Percentiles rank a stretch among this genome's conserved stretches.
Conservation (phyloP, 768 basidiomycete species). For the Lactarius hatsudake region DNA sequence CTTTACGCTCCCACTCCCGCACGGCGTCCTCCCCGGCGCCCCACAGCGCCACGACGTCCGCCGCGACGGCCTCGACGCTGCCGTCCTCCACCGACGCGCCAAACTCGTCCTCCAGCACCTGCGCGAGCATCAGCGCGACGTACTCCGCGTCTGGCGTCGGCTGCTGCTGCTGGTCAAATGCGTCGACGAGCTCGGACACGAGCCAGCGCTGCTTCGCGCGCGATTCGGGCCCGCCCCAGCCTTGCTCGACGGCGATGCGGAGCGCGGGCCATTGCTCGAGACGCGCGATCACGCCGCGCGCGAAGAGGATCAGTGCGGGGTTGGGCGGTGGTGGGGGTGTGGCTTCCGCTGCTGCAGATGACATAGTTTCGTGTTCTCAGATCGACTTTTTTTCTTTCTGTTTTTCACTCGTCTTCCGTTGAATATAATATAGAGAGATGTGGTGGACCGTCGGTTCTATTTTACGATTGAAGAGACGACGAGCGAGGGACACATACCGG, state of each 20-base stretch:
- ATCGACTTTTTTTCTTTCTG: background rate
- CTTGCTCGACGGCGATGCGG: conserved; percentile 78
- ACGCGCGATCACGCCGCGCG: conserved; percentile 80
- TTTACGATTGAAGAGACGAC: background rate
- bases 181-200: conserved; percentile 74
- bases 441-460: background rate
- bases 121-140: conserved; percentile 76
- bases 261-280: conserved; percentile 84
- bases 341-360: background rate
- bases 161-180: conserved; percentile 48
- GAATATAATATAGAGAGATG: background rate
- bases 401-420: background rate
- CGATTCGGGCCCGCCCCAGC: conserved; percentile 81
- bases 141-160: conserved; percentile 61
- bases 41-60: conserved; percentile 71
- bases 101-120: conserved; percentile 87
- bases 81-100: conserved; percentile 82
- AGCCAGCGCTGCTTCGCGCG: conserved; percentile 79
- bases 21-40: conserved; percentile 53
- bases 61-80: conserved; percentile 69
- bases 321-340: conserved; percentile 36
- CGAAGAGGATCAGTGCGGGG: conserved; percentile 65
- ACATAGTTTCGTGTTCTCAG: conserved; percentile 7
- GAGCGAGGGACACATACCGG: background rate
- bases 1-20: conserved; percentile 58